Percentiles rank a stretch among this genome's conserved stretches.
Conservation (phyloP, 805 yeast genomes). For the Starmerella riodocensis region DNA sequence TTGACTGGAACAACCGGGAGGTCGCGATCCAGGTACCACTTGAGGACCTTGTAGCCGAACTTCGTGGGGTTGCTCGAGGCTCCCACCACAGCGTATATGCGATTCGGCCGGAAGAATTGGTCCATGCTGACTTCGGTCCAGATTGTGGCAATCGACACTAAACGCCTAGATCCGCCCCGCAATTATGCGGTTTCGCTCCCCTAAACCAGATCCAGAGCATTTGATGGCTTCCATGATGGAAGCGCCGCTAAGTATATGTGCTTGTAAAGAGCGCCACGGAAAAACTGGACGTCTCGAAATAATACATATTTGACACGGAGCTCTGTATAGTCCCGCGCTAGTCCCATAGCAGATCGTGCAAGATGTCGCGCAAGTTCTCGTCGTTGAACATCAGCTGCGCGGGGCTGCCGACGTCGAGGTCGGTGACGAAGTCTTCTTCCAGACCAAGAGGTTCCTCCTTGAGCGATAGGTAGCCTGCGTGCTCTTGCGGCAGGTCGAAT, state of each 20-base stretch:
- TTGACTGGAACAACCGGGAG: constrained; percentile 56
- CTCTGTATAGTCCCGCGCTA: too few relatives aligned
- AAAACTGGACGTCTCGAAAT: too few relatives aligned
- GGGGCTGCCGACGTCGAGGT: neutral
- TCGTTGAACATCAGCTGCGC: constrained; percentile 2
- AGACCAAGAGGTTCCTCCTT: constrained; percentile 12
- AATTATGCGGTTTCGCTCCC: too few relatives aligned
- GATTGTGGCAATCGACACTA: too few relatives aligned
- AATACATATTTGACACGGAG: neutral
- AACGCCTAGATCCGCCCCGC: too few relatives aligned
- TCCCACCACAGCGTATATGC: constrained; percentile 55
- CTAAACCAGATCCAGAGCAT: too few relatives aligned
- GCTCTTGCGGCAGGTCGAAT: too few relatives aligned
- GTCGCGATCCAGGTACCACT: constrained; percentile 49
- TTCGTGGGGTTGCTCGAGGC: constrained; percentile 53
- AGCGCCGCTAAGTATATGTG: too few relatives aligned
- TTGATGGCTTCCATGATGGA: too few relatives aligned
- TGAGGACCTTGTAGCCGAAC: constrained; percentile 55
- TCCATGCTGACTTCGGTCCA: too few relatives aligned
- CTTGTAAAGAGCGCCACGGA: too few relatives aligned
- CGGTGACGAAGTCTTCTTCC: constrained; percentile 5
- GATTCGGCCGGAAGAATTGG: constrained; percentile 37
- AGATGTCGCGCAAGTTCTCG: constrained; percentile 13
- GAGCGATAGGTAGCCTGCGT: too few relatives aligned
- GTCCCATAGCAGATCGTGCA: constrained; percentile 12